Conservation (phyloP, 108 stramenopile genomes). For the Epipyxis sp. region DNA sequence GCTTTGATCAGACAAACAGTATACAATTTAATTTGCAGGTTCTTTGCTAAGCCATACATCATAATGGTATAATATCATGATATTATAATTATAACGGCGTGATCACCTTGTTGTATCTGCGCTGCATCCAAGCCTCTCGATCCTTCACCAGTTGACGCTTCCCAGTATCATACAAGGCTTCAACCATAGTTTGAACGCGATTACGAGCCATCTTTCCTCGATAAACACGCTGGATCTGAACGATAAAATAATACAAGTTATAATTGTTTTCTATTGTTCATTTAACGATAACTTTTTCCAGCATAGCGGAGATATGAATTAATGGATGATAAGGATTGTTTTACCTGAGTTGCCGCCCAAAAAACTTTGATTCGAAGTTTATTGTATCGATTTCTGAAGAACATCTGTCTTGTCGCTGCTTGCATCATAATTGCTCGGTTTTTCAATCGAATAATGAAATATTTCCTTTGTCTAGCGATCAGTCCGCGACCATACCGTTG, state of each 20-base stretch:
- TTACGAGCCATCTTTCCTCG: not conserved
- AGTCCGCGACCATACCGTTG: conserved; percentile 7
- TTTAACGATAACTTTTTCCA: not conserved
- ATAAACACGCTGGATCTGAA: conserved; percentile 1
- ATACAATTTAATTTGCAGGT: no score
- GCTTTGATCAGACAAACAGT: no score
- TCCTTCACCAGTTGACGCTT: not conserved
- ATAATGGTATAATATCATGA: no score
- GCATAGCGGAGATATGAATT: no score
- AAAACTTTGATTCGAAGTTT: no score
- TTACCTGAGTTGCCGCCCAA: no score
- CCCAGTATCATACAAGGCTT: not conserved
- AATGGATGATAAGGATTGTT: no score
- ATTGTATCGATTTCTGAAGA: no score
- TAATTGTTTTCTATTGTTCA: not conserved
- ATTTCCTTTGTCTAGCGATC: not conserved
- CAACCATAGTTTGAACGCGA: not conserved
- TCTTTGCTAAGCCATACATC: no score
- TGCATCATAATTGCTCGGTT: not conserved
- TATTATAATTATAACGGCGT: no score
- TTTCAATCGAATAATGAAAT: not conserved
- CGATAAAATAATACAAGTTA: not conserved
- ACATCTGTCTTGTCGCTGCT: not conserved
- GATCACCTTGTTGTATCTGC: no score
- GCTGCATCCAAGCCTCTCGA: conserved; percentile 1